Percentiles rank a stretch among this genome's conserved stretches.
phyloP scores from a whole-genome alignment of 495 filamentous ascomycete species.

The Tuber melanosporum region DNA sequence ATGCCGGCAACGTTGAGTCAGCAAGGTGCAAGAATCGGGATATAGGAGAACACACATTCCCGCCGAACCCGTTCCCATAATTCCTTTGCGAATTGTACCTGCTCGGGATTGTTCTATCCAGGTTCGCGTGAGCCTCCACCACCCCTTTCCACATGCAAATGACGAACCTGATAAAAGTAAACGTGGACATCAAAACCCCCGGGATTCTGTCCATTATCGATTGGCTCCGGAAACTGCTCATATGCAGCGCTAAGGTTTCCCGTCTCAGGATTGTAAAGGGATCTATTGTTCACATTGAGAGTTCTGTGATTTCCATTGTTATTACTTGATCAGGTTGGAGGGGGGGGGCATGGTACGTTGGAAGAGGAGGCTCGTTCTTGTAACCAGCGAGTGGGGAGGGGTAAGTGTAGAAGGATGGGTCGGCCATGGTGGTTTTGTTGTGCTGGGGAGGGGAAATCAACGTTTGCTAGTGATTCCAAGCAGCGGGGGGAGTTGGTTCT shows the following conservation, averaged over 20 bases:
- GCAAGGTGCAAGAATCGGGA: not conserved
- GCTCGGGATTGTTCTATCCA: slow-evolving; percentile 52
- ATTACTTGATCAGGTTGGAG: not conserved
- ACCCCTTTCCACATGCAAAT: not conserved
- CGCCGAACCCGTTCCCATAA: slow-evolving; percentile 71
- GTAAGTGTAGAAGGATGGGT: slow-evolving; percentile 49
- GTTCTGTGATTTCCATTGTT: slow-evolving; percentile 38
- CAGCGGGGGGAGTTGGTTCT: not conserved
- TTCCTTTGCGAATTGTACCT: slow-evolving; percentile 59
- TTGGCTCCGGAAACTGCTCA: slow-evolving; percentile 56
- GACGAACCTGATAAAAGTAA: slow-evolving; percentile 57
- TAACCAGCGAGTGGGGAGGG: slow-evolving; percentile 64
- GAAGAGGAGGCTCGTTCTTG: slow-evolving; percentile 55
- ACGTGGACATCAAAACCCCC: slow-evolving; percentile 74
- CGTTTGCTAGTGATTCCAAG: not conserved
- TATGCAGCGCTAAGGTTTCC: slow-evolving; percentile 58
- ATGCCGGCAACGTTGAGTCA: not conserved
- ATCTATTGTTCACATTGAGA: slow-evolving; percentile 59
- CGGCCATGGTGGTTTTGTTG: slow-evolving; percentile 24
- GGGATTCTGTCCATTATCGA: slow-evolving; percentile 52
- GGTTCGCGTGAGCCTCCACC: not conserved
- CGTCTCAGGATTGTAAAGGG: slow-evolving; percentile 54
- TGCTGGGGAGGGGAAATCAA: not conserved
- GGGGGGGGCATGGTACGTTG: slow-evolving; percentile 46
- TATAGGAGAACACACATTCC: slow-evolving; percentile 55